Conservation (phyloP, 139 green algal species). For the Diplosphaera chodatii region DNA sequence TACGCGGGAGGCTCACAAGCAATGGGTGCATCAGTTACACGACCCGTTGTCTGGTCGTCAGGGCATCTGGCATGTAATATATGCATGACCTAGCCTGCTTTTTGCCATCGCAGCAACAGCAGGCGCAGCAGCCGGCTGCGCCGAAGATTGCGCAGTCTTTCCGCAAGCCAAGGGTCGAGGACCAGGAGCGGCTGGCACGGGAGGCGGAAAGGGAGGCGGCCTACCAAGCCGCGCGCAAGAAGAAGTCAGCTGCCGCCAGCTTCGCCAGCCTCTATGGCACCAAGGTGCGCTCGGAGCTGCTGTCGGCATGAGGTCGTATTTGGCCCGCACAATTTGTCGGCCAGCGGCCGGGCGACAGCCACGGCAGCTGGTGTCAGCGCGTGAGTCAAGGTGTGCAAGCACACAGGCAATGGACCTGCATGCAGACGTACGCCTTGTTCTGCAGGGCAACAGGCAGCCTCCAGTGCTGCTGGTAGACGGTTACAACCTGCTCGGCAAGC, state of each 20-base stretch:
- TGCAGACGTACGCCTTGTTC: too few species aligned
- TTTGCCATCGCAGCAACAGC: neutral
- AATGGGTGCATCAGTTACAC: too few species aligned
- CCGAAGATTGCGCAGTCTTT: slow-evolving; percentile 1
- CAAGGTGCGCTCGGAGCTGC: neutral
- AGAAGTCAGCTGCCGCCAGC: neutral
- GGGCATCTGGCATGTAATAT: too few species aligned
- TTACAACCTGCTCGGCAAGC: slow-evolving; percentile 38
- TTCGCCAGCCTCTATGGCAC: neutral
- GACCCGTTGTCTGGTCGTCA: too few species aligned
- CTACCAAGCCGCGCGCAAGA: neutral
- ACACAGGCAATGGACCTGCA: too few species aligned
- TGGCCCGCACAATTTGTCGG: too few species aligned
- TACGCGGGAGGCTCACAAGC: too few species aligned
- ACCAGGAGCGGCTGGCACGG: slow-evolving; percentile 8
- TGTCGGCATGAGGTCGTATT: too few species aligned
- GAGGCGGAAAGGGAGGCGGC: neutral
- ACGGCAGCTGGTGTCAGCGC: too few species aligned
- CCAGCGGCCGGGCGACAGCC: too few species aligned
- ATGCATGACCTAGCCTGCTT: too few species aligned
- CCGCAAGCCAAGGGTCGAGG: slow-evolving; percentile 11
- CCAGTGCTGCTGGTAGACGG: slow-evolving; percentile 42
- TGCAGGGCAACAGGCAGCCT: slow-evolving; percentile 3
- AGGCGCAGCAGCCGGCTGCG: neutral
- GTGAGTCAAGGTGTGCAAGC: too few species aligned